phyloP scores from a whole-genome alignment of 129 eudicot species.

The Centaurea solstitialis region DNA sequence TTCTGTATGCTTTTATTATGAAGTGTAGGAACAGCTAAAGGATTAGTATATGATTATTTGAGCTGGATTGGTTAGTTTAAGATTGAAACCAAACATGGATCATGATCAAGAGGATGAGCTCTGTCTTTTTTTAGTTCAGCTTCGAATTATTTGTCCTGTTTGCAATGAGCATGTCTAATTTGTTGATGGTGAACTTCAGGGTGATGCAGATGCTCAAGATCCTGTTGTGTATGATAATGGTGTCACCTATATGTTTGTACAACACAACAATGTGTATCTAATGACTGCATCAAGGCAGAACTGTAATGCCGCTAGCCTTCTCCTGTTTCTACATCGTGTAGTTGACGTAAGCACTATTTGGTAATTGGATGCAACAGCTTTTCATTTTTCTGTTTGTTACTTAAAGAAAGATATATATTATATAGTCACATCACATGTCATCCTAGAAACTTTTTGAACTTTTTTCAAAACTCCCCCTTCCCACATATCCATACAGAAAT shows the following conservation, averaged over 20 bases:
- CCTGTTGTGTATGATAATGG: slow-evolving; percentile 94
- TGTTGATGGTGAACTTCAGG: slow-evolving; percentile 45
- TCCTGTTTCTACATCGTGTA: slow-evolving; percentile 85
- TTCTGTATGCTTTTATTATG: not conserved
- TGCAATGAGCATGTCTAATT: slow-evolving; percentile 15
- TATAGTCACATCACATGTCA: slow-evolving; percentile 4
- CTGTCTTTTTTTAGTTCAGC: slow-evolving; percentile 1
- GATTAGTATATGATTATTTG: not conserved
- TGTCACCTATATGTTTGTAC: slow-evolving; percentile 93
- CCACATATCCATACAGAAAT: too few relatives aligned
- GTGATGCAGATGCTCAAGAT: slow-evolving; percentile 78
- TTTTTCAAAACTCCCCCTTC: not conserved
- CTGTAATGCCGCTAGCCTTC: slow-evolving; percentile 97
- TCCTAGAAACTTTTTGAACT: not conserved
- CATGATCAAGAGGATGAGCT: not conserved
- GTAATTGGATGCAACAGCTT: slow-evolving; percentile 15
- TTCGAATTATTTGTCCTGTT: not conserved
- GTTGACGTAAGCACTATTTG: slow-evolving; percentile 81
- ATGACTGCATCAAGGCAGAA: slow-evolving; percentile 94
- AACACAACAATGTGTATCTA: slow-evolving; percentile 93
- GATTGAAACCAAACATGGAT: not conserved
- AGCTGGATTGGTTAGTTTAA: not conserved
- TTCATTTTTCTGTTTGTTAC: not conserved
- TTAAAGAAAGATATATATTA: not conserved
- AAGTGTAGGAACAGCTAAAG: not conserved